Evolutionary conservation across 2,329 filamentous ascomycete genomes (phyloP).

Genomic region (Gnomoniopsis smithogilvyi): DNA sequence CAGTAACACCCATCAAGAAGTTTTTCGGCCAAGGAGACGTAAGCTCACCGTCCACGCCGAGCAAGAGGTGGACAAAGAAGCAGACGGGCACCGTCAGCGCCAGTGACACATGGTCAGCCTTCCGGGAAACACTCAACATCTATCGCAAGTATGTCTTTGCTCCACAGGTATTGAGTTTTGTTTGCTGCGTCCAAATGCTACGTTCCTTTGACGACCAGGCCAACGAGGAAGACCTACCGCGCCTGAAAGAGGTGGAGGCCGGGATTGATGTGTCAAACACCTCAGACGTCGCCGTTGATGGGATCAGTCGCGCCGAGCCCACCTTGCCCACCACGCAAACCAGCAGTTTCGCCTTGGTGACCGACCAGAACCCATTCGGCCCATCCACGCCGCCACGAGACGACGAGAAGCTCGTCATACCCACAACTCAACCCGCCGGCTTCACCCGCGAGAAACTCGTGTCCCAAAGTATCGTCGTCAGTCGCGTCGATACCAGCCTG

Average conservation of each 20-base stretch:
- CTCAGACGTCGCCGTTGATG: neutral
- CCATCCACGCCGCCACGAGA: constrained; percentile 1
- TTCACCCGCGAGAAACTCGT: constrained; percentile 15
- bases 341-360: constrained; percentile 1
- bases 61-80: constrained; percentile 6
- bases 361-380: neutral
- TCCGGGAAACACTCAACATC: constrained; percentile 21
- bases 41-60: neutral
- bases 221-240: constrained; percentile 15
- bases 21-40: neutral
- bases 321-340: neutral
- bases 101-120: constrained; percentile 18
- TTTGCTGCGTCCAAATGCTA: constrained; percentile 20
- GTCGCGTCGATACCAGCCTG: constrained; percentile 22
- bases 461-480: constrained; percentile 20
- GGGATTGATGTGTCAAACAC: constrained; percentile 3
- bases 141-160: constrained; percentile 20
- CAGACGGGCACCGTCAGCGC: neutral
- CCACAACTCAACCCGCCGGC: neutral
- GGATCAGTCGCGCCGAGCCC: neutral
- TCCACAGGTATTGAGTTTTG: constrained; percentile 23
- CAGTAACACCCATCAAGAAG: neutral
- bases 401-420: neutral
- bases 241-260: constrained; percentile 19
- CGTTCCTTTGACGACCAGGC: constrained; percentile 24